A percentile compares a stretch with the other conserved stretches of the same genome.
These are phyloP conservation scores for Puccinia hordei DNA, from an alignment of 1,284 basidiomycete species.

Conservation along the genomic window DNA sequence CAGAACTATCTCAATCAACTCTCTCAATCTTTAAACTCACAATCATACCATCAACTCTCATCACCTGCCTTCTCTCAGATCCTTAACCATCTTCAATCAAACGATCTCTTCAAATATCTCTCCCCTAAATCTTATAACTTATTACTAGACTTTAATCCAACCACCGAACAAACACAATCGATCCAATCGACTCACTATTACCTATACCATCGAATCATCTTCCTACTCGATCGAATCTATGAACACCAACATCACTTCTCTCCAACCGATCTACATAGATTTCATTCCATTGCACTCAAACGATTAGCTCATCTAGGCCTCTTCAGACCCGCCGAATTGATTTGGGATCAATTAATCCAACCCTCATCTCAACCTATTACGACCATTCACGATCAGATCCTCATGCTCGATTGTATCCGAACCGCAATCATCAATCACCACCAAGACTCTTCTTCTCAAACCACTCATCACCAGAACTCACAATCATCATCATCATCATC, in stretches of 20 bases:
- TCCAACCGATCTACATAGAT: neutral
- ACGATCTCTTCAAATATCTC: constrained; percentile 26
- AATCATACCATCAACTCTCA: constrained; percentile 23
- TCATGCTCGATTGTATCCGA: constrained; percentile 48
- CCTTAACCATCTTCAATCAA: constrained; percentile 17
- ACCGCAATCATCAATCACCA: constrained; percentile 9
- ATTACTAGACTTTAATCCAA: constrained; percentile 12
- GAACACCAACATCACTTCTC: constrained; percentile 30
- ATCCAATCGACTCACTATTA: constrained; percentile 14
- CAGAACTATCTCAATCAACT: neutral
- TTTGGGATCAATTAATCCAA: constrained; percentile 39
- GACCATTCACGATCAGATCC: constrained; percentile 16
- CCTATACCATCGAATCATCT: constrained; percentile 39
- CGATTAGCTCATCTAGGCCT: constrained; percentile 24
- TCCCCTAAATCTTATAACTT: neutral
- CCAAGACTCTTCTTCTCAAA: neutral
- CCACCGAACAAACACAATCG: neutral
- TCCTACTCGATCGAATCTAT: constrained; percentile 47
- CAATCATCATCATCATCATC: neutral
- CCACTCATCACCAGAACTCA: too few species aligned
- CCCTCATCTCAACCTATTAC: neutral
- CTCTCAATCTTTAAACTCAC: neutral
- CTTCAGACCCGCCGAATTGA: constrained; percentile 27
- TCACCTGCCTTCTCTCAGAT: constrained; percentile 5
- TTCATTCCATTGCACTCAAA: constrained; percentile 29